Conservation (phyloP, 352 stramenopile species). For the Saprolegnia diclina region DNA sequence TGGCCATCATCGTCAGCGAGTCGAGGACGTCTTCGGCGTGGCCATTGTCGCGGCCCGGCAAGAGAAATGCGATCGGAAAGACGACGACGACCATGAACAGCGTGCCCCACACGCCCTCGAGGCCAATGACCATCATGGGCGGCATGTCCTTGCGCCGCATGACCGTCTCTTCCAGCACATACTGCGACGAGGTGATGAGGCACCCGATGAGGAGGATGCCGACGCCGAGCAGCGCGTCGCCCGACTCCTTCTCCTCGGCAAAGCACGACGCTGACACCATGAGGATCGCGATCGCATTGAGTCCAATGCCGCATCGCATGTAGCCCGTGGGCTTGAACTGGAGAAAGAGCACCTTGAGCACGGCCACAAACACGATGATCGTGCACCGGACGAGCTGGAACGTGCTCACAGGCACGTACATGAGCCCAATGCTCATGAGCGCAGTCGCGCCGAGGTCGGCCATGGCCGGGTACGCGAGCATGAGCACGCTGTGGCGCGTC, state of each 20-base stretch:
- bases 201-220: conserved; percentile 65
- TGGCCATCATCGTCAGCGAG: conserved; percentile 27
- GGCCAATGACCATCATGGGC: conserved; percentile 78
- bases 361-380: conserved; percentile 84
- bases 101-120: conserved; percentile 84
- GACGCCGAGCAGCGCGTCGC: conserved; percentile 49
- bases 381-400: conserved; percentile 73
- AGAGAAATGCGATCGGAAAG: conserved; percentile 55
- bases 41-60: conserved; percentile 72
- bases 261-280: conserved; percentile 55
- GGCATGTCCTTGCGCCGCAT: conserved; percentile 65
- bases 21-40: conserved; percentile 47
- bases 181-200: conserved; percentile 70
- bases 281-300: conserved; percentile 74
- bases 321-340: conserved; percentile 48
- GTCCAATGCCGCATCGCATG: conserved; percentile 79
- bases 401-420: conserved; percentile 48
- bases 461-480: conserved; percentile 59
- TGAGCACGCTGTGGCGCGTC: conserved; percentile 31
- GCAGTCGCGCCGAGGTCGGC: conserved; percentile 69
- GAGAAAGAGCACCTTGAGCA: conserved; percentile 78
- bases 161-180: conserved; percentile 87
- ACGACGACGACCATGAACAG: conserved; percentile 67
- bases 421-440: conserved; percentile 73
- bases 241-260: conserved; percentile 26